Percentiles rank a stretch among this genome's conserved stretches.
These are phyloP conservation scores for Penicillium malachiteum DNA, from an alignment of 495 filamentous ascomycete species.

Conservation along the genomic window DNA sequence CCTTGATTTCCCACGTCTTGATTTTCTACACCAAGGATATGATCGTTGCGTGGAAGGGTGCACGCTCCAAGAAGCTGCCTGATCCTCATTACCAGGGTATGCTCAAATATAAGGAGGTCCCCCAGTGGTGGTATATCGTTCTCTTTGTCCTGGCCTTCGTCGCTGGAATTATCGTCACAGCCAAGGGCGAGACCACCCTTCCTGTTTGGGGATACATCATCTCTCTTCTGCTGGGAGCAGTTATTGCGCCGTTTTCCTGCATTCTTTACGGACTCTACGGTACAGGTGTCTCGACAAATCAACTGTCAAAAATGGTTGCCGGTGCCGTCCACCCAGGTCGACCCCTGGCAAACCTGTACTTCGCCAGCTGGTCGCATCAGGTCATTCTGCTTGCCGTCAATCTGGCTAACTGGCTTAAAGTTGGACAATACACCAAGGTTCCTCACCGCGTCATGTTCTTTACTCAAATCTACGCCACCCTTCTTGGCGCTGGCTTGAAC, in stretches of 20 bases:
- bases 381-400: constrained; percentile 29
- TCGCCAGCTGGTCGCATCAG: constrained; percentile 35
- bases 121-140: constrained; percentile 39
- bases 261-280: constrained; percentile 30
- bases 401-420: constrained; percentile 31
- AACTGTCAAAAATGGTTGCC: constrained; percentile 33
- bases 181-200: constrained; percentile 48
- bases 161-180: constrained; percentile 44
- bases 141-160: constrained; percentile 28
- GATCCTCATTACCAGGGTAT: constrained; percentile 48
- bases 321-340: constrained; percentile 37
- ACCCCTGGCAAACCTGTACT: constrained; percentile 41
- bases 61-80: constrained; percentile 16
- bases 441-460: constrained; percentile 42
- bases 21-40: constrained; percentile 34
- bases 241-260: constrained; percentile 28
- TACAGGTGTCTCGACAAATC: constrained; percentile 28
- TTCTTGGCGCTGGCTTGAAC: constrained; percentile 44
- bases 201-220: constrained; percentile 56
- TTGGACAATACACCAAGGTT: constrained; percentile 42
- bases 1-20: constrained; percentile 27
- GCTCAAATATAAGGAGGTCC: constrained; percentile 49
- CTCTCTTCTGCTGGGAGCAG: constrained; percentile 26
- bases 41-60: constrained; percentile 21
- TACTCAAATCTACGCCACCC: constrained; percentile 39